Evolutionary conservation across 73 alveolate species (phyloP), one percentile per base, ranked within the genome.

Genomic region (Paramecium sonneborni): DNA sequence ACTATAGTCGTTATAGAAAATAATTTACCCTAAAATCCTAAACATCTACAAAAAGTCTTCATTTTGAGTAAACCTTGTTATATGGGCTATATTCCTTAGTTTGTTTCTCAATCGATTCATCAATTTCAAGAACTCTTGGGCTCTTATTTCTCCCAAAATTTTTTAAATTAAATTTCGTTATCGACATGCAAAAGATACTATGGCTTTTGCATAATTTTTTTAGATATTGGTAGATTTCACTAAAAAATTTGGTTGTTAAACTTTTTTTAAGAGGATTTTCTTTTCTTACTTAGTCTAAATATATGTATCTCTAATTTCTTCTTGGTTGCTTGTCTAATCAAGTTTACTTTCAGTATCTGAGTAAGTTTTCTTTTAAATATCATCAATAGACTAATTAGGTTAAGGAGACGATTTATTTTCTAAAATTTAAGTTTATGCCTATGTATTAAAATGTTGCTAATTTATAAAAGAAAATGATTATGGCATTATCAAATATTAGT

Each of bases 141-240:
- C 86, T 38, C 76, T 38, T 12, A n/a, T n/a, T 20, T 41, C 48
- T 20, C 90, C 90, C 32, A 79, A 39, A 24, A 43, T 43, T 24
- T 23, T 1, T 1, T 7, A 23, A 20, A 79, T 34, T 0, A 39
- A 15, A 23, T 44, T 43, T 46, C 72, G 14, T 39, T 79, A 24
- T 34, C 74, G 15, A 23, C 44, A 79, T 14, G 72, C 72, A 79
- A 23, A 79, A 37, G 69, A 43, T 20, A 79, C 76, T 10, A 79
- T 43, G 6, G 90, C 90, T n/a, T 79, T 79, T 21, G 90, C 90
- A 24, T 43, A 79, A 46, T 79, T 79, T 79, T 79, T 79, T 23
- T 79, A 18, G 74, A 79, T 46, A 62, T 79, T 79, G 14, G 90
- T 79, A 37, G 90, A 79, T 26, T 79, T 44, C 5, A 32, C 84